Conservation (phyloP, 176 grass and related monocot species). For the Pontederia paniculata region DNA sequence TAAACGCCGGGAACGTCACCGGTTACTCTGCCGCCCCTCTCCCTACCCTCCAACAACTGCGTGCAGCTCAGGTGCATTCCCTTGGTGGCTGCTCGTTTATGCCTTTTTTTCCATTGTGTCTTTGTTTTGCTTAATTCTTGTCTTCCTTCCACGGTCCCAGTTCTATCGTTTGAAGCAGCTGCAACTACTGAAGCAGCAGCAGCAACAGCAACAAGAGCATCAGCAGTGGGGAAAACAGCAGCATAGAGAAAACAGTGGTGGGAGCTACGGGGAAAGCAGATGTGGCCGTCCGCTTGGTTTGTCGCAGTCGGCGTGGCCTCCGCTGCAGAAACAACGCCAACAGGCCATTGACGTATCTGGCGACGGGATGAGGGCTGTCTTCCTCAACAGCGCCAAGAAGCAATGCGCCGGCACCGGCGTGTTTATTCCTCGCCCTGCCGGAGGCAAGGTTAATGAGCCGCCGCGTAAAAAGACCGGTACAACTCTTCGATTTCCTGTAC, state of each 20-base stretch:
- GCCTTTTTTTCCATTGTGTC: neutral
- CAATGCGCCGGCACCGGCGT: constrained; percentile 27
- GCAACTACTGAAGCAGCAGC: neutral
- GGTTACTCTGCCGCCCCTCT: neutral
- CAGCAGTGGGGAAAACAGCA: neutral
- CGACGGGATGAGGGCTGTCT: constrained; percentile 18
- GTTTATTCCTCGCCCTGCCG: constrained; percentile 15
- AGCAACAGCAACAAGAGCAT: no score
- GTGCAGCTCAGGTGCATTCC: neutral
- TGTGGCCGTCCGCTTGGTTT: neutral
- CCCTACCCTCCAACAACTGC: neutral
- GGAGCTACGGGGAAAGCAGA: neutral
- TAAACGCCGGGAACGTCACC: no score
- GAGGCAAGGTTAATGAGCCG: neutral
- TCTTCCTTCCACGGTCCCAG: neutral
- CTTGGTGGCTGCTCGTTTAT: neutral
- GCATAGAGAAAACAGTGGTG: neutral
- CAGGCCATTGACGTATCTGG: neutral
- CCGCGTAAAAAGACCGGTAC: constrained; percentile 16
- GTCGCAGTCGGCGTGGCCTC: neutral
- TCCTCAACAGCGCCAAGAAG: constrained; percentile 13
- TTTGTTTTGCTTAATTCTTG: neutral
- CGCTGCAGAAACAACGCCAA: neutral
- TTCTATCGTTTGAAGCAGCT: constrained; percentile 2
- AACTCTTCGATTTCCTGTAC: neutral